Evolutionary conservation across 164 flowering plant species (phyloP), one percentile per base, ranked within the genome.

Genomic region (Vitis riparia): DNA sequence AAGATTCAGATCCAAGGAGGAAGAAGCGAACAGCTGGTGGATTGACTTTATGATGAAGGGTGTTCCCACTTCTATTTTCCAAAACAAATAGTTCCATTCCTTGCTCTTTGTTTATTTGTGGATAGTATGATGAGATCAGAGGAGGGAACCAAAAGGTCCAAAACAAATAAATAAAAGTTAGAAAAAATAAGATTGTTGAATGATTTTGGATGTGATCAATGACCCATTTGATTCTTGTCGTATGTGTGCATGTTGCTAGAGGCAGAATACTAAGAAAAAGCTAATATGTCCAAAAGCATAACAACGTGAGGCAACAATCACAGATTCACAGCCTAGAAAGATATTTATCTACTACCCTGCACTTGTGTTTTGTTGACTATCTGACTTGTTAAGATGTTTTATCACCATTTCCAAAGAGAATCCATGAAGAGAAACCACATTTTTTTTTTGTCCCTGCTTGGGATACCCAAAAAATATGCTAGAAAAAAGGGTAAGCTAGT

Each of bases 1-100:
- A 64, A 55, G 73, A 67, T 59, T 37, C 75, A 76, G 76, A 78
- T 78, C 79, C 77, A 66, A 51, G 8, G 57, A 32, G 53, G 52
- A 16, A 62, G 55, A 60, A 29, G 14, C 6, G 70, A 59, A 32
- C 63, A 74, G 69, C 23, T 23, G 68, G 69, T 73, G 80, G 72
- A 77, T 77, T 77, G 80, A 77, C 80, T 74, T 73, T 67, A 23
- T 3, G 23, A 61, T 64, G 55, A 37, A 37, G 6, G 1, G 44
- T 10, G 29, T 63, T 14, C 19, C 12, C 10, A 50, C 32, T 27
- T 64, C 37, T 13, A 17, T 11, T 44, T 2, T 63, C 53, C 48
- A 63, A 63, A 63, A 62, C 50, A 17, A 12, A 44, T 3, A 13
- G 65, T 62, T 7, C 44, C 5, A 3, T 44, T 7, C 17, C 19